Base-by-base conservation (phyloP, 2,329 filamentous ascomycete genomes). In the Ramularia endophylla region DNA sequence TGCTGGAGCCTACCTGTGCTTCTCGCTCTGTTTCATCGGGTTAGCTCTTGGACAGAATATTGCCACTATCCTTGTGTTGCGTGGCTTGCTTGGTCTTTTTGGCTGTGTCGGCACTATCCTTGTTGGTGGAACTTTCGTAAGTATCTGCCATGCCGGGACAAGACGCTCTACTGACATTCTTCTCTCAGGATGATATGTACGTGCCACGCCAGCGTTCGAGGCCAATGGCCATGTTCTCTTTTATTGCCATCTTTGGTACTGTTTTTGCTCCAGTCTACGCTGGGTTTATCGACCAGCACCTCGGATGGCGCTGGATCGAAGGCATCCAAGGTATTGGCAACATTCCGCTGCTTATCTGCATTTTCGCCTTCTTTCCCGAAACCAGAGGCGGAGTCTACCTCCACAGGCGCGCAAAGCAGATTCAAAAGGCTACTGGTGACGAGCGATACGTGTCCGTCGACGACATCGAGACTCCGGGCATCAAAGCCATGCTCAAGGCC, bases 281-380 rank as follows among this genome's bases (percentile, higher is more conserved):
- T 34, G 70, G 72, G 31, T 74, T 74, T 61, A 73, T 75, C 53
- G 70, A 74, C 54, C 62, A 73, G 52, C 60, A 68, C 29, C 61
- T 75, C 16, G 71, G 71, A 40, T 75, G 72, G 72, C 61, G 72
- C 40, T 75, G 72, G 72, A 67, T 74, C n/a, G 64, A 75, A 54
- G 72, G 71, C 37, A 69, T 75, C 31, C 71, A 75, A 50, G 72
- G 72, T 6, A 53, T 75, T 3, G 66, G 68, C 50, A 74, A 74
- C 53, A 64, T 74, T 22, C 71, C 71, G 4, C 66, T 74, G 5
- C 56, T 66, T 12, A 63, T 72, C 45, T 47, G 63, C 40, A 64
- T 73, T 47, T 60, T 67, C 40, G 36, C 69, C 48, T 67, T 65
- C 57, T 68, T 73, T 36, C 60, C 59, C 3, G 69, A 72, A 44